Evolutionary conservation across 139 green algal species (phyloP), one percentile per base, ranked within the genome.

Genomic region (Tetraselmis striata): DNA sequence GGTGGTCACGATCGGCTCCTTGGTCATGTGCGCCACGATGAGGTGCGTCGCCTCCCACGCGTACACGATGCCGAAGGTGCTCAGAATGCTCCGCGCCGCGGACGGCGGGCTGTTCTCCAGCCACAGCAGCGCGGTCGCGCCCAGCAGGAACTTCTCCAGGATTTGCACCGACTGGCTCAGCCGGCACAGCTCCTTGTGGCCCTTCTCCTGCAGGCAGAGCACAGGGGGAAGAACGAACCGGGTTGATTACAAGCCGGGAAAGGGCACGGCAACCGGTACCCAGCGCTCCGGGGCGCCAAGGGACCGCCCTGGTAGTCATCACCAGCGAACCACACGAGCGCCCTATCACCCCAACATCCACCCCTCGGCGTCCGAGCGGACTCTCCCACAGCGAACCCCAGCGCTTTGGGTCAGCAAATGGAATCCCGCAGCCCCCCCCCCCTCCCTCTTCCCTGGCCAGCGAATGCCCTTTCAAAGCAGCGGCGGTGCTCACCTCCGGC

Each of bases 1-100:
- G 59, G 30, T 31, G 28, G 94, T 75, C 29, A 77, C 11, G 31
- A 96, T 95, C 1, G 91, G 87, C 87, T 95, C 91, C 88, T 98
- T 98, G 86, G 86, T 84, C 95, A 98, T 98, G 89, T 98, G 95
- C 2, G 90, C 91, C 86, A 98, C 92, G 82, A 98, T 97, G 0
- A 98, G 81, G 79, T 93, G 89, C 25, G 92, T 94, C 1, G 93
- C 89, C 85, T 93, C 30, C 0, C 89, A 81, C 0, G 91, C 89
- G 81, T 92, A 95, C 23, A 86, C 30, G 1, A 93, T n/a, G 76
- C 90, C 90, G 81, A 90, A 93, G 24, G 59, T 84, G 23, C 24
- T 83, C 27, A 87, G 83, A 22, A 82, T 18, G 45, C 45, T 67
- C 11, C 45, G 45, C 45, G 45, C 45, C 11, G 45, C 45, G 45